Conservation (phyloP, 2,329 filamentous ascomycete species). For the Epicoccum sorghinum region DNA sequence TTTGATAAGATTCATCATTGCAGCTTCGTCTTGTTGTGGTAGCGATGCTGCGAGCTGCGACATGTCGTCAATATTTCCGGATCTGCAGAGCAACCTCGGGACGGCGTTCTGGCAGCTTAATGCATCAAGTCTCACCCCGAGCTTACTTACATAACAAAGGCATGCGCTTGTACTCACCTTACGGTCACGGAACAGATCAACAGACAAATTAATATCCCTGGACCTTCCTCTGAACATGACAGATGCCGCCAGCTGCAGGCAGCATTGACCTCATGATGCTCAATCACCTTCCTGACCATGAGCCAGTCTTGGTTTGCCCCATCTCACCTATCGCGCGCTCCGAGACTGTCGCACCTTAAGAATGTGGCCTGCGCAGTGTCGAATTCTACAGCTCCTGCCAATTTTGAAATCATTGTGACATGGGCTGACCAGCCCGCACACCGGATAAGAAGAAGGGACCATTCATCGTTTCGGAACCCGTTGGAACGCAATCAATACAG, state of each 20-base stretch:
- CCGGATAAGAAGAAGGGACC: too few relatives aligned
- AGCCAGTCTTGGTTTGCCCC: not conserved
- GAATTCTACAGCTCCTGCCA: not conserved
- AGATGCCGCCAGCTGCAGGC: not conserved
- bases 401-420: not conserved
- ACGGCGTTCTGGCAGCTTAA: not conserved
- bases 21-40: slow-evolving; percentile 3
- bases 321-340: slow-evolving; percentile 6
- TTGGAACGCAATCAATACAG: too few relatives aligned
- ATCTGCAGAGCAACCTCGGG: slow-evolving; percentile 3
- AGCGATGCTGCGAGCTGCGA: not conserved
- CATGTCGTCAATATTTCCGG: slow-evolving; percentile 10
- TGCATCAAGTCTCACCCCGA: not conserved
- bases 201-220: not conserved
- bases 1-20: slow-evolving; percentile 1
- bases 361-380: not conserved
- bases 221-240: not conserved
- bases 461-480: too few relatives aligned
- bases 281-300: slow-evolving; percentile 2
- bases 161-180: too few relatives aligned
- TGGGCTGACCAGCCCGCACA: too few relatives aligned
- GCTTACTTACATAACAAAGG: too few relatives aligned
- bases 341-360: slow-evolving; percentile 2
- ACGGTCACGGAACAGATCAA: too few relatives aligned
- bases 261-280: not conserved